Evolutionary conservation across 2,329 filamentous ascomycete genomes (phyloP).

Genomic region (Westerdykella aurantiaca): DNA sequence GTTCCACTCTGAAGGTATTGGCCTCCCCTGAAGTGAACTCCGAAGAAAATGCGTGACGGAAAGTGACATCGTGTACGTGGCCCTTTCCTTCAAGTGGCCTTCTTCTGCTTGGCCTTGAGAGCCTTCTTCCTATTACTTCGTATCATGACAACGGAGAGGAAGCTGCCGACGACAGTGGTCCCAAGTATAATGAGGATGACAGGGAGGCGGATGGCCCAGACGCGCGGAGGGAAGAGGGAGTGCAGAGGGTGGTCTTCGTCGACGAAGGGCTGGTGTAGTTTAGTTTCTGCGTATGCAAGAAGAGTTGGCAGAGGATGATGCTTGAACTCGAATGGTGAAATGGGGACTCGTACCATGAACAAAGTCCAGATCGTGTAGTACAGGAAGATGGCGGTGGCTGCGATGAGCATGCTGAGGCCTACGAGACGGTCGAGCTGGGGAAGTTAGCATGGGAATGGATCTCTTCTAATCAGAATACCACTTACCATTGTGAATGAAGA

Average conservation of each 20-base stretch:
- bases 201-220: constrained; percentile 97
- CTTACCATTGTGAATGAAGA: constrained; percentile 26
- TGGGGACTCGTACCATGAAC: constrained; percentile 66
- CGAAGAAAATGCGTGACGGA: not conserved
- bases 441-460: not conserved
- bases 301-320: no score
- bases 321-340: not conserved
- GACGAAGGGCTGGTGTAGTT: constrained; percentile 76
- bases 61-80: not conserved
- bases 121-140: constrained; percentile 97
- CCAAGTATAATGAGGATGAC: constrained; percentile 92
- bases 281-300: not conserved
- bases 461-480: not conserved
- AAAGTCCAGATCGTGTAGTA: constrained; percentile 99
- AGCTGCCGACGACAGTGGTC: constrained; percentile 89
- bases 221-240: constrained; percentile 89
- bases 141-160: constrained; percentile 97
- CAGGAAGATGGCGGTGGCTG: constrained; percentile 66
- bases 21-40: not conserved
- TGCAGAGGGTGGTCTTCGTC: constrained; percentile 91
- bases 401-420: constrained; percentile 69
- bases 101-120: constrained; percentile 89
- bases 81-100: constrained; percentile 47
- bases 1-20: not conserved
- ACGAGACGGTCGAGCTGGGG: constrained; percentile 81